These are phyloP conservation scores for Fusarium chuoi DNA, from an alignment of 2,329 filamentous ascomycete genomes.

Conservation along the genomic window DNA sequence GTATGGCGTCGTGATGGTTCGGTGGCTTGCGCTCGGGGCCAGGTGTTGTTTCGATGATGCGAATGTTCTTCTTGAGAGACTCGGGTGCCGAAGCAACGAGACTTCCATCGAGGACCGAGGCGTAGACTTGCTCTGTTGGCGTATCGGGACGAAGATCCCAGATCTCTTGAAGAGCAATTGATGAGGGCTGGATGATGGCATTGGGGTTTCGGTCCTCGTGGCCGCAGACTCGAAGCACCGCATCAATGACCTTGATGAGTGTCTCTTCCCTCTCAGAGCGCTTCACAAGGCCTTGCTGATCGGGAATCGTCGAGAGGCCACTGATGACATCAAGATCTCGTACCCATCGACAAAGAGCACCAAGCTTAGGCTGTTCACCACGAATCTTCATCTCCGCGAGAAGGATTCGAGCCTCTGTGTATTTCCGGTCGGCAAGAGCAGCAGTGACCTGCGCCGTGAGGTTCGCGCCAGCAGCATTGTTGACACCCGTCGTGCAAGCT, in stretches of 20 bases:
- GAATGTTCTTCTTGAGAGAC: conserved; percentile 56
- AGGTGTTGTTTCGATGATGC: conserved; percentile 69
- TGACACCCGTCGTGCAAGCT: conserved; percentile 73
- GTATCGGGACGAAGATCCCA: conserved; percentile 67
- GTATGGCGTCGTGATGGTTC: conserved; percentile 72
- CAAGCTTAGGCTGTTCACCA: conserved; percentile 72
- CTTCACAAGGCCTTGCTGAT: conserved; percentile 50
- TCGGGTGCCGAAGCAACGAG: conserved; percentile 57
- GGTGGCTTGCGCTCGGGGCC: conserved; percentile 72
- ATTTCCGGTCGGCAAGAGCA: conserved; percentile 72
- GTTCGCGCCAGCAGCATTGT: conserved; percentile 69
- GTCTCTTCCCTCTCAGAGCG: conserved; percentile 62
- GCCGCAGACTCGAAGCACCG: conserved; percentile 71
- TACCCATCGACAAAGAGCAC: conserved; percentile 77
- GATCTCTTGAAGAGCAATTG: conserved; percentile 66
- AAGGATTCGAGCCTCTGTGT: conserved; percentile 71
- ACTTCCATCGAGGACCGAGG: conserved; percentile 67
- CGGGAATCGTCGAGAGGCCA: conserved; percentile 67
- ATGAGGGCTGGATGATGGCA: conserved; percentile 47
- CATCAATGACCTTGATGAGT: conserved; percentile 70
- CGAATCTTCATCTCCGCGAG: conserved; percentile 77
- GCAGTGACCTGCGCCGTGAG: conserved; percentile 74
- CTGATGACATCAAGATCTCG: conserved; percentile 76
- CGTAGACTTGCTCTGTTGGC: conserved; percentile 59
- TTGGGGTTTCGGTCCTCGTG: conserved; percentile 63